phyloP scores from a whole-genome alignment of 2,329 filamentous ascomycete genomes.

The Malbranchea cinnamomea region DNA sequence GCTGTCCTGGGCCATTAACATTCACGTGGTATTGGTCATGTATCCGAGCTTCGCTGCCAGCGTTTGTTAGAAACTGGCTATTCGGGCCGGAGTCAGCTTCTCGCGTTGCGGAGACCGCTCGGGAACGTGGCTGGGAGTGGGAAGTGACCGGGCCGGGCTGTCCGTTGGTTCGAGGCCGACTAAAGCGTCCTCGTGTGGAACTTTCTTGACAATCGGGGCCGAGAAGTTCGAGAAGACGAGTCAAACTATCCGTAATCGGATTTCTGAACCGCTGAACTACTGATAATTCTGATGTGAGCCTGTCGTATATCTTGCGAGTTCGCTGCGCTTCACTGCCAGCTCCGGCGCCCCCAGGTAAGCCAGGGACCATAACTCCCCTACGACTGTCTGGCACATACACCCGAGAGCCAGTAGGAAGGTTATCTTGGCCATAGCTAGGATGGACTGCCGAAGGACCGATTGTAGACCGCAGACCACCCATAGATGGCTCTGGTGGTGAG shows the following conservation, averaged over 20 bases:
- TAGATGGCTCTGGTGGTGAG: constrained; percentile 25
- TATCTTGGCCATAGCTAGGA: constrained; percentile 17
- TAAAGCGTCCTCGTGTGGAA: constrained; percentile 2
- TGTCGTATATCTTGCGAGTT: constrained; percentile 30
- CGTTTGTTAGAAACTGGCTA: not conserved
- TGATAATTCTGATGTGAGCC: constrained; percentile 26
- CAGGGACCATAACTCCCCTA: constrained; percentile 5
- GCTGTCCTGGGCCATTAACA: too few relatives aligned
- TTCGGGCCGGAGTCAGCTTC: not conserved
- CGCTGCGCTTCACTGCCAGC: constrained; percentile 25
- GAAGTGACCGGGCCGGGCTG: too few relatives aligned
- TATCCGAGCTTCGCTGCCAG: not conserved
- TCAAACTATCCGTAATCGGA: constrained; percentile 29
- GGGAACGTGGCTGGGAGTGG: not conserved
- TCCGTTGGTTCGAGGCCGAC: too few relatives aligned
- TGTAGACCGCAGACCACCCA: constrained; percentile 17
- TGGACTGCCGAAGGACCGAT: constrained; percentile 23
- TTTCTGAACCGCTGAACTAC: constrained; percentile 32
- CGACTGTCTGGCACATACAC: constrained; percentile 6
- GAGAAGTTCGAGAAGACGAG: constrained; percentile 12
- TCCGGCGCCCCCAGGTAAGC: constrained; percentile 9
- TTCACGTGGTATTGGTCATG: too few relatives aligned
- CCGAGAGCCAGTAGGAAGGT: constrained; percentile 17
- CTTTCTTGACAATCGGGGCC: constrained; percentile 1
- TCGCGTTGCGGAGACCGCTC: not conserved